Base-by-base conservation (phyloP, 768 basidiomycete species). In the Phlegmacium glaucopus region DNA sequence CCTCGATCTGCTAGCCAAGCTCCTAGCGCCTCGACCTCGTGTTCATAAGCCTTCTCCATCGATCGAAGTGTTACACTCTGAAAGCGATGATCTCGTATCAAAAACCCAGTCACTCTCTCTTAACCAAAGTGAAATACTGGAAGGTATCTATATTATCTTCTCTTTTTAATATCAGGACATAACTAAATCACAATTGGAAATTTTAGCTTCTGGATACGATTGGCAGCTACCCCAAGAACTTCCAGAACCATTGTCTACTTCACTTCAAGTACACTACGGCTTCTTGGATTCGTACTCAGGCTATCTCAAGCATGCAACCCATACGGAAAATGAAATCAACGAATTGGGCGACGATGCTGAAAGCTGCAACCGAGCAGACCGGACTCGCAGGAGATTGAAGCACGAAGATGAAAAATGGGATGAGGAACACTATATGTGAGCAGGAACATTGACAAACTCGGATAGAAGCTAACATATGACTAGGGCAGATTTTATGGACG, bases 401-500 rank as follows among this genome's bases (percentile, higher is more conserved):
- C 82, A 81, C 51, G 90, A 92, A 61, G 72, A 91, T 32, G 71
- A 76, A 26, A 91, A 90, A 65, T 94, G 84, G 78, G 84, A 92
- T 55, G 82, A 81, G 57, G 89, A 91, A 56, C 73, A 92, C 66
- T 93, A 92, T 61, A 83, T 90, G 90, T 90, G 64, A 44, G 79
- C 46, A 12, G 28, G 17, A 32, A 38, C 40, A 35, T 16, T 25
- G 36, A 15, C 17, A 42, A 32, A 22, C 6, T 16, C 11, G 36
- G 4, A 48, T 28, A 41, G n/a, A 39, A 49, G 39, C 36, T 54
- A 17, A 52, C 36, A 22, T 39, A 42, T 32, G 38, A n/a, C 35
- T 51, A 93, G 90, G 76, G 90, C 90, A 3, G 90, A 94, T 63
- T 91, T 75, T 55, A 81, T 77, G 42, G 87, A 92, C 44, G 82